Conservation (phyloP, 495 filamentous ascomycete genomes). For the Platismatia glauca region DNA sequence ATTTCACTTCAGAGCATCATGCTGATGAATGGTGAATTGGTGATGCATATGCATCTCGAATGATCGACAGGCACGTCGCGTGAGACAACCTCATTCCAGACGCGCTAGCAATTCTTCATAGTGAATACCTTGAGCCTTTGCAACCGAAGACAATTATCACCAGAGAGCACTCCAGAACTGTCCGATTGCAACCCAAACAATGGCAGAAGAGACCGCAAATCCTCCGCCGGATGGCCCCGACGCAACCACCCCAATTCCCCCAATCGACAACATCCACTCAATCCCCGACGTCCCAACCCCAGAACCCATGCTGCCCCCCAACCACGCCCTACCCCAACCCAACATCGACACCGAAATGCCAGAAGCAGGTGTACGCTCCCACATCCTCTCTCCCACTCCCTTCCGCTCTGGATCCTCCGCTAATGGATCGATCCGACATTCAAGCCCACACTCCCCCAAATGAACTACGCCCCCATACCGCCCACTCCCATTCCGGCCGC, state of each 20-base stretch:
- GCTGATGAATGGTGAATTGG: no score
- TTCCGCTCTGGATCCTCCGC: no score
- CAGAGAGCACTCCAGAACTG: background rate
- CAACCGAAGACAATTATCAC: background rate
- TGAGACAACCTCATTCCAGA: background rate
- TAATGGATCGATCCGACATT: background rate
- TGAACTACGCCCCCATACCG: conserved; percentile 19
- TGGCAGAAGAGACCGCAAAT: conserved; percentile 10
- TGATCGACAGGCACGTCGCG: conserved; percentile 1
- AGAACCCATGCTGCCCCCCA: conserved; percentile 10
- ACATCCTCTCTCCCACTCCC: no score
- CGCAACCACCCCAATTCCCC: conserved; percentile 6
- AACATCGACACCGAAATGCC: conserved; percentile 19
- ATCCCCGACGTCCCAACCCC: background rate
- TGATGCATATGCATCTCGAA: background rate
- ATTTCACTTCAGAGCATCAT: background rate
- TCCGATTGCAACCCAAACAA: background rate
- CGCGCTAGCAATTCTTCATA: background rate
- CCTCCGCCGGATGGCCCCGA: background rate
- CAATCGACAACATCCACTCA: conserved; percentile 14
- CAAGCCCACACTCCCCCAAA: conserved; percentile 22
- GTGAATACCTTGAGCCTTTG: background rate
- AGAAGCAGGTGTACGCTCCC: conserved; percentile 14
- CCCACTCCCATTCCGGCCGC: conserved; percentile 31
- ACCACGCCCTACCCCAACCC: conserved; percentile 10